These are phyloP conservation scores for Quercus lobata DNA, from an alignment of 331 rosid genomes.

Conservation along the genomic window DNA sequence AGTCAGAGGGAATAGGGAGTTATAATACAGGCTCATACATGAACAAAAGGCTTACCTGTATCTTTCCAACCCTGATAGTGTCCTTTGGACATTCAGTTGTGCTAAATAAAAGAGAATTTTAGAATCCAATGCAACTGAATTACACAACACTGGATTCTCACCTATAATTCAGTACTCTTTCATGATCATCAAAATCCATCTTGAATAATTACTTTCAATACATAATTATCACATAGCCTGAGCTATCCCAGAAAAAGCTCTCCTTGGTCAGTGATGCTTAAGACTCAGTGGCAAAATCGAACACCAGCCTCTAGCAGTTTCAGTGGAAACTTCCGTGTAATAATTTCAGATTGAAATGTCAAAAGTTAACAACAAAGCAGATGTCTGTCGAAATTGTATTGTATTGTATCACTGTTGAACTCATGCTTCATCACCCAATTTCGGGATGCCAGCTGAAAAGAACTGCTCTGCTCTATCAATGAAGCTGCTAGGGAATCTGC, in stretches of 20 bases:
- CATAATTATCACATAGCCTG: background rate
- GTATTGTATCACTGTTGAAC: background rate
- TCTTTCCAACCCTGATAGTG: background rate
- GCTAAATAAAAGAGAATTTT: background rate
- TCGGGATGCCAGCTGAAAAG: constrained; percentile 50
- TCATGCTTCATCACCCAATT: constrained; percentile 38
- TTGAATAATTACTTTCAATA: background rate
- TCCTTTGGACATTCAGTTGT: background rate
- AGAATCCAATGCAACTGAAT: background rate
- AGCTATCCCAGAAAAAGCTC: background rate
- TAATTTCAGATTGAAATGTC: background rate
- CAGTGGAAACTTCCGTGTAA: background rate
- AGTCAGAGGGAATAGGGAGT: background rate
- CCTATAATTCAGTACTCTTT: background rate
- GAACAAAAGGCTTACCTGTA: background rate
- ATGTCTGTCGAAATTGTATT: background rate
- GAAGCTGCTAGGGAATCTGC: constrained; percentile 75
- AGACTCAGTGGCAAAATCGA: background rate
- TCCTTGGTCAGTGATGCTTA: background rate
- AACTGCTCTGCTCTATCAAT: constrained; percentile 74
- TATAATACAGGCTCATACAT: background rate
- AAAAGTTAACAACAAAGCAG: background rate
- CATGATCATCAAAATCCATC: background rate
- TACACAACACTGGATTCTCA: background rate
- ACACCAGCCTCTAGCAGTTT: background rate